Evolutionary conservation across 805 yeast species (phyloP).

Genomic region (Suhomyces emberorum): DNA sequence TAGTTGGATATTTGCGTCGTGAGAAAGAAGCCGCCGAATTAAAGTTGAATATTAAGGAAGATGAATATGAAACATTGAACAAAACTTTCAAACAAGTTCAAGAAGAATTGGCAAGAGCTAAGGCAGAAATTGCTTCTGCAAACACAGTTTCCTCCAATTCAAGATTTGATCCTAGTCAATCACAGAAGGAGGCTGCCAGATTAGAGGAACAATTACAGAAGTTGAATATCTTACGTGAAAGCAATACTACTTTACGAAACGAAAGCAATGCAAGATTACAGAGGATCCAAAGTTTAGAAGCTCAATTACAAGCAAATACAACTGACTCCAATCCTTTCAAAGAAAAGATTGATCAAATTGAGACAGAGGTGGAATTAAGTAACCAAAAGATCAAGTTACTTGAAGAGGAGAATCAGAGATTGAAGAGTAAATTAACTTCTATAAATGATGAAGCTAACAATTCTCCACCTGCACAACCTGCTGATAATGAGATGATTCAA

Average conservation of each 20-base stretch:
- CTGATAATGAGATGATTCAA: conserved; percentile 22
- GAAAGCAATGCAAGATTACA: conserved; percentile 35
- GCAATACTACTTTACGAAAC: conserved; percentile 59
- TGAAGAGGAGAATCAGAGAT: conserved; percentile 54
- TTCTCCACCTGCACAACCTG: not conserved
- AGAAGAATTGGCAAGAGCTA: conserved; percentile 51
- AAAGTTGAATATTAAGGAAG: conserved; percentile 36
- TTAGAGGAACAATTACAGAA: conserved; percentile 53
- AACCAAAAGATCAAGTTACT: conserved; percentile 46
- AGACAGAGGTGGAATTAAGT: conserved; percentile 43
- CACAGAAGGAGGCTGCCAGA: conserved; percentile 43
- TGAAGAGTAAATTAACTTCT: conserved; percentile 35
- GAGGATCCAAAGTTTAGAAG: conserved; percentile 36
- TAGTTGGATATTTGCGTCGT: conserved; percentile 61
- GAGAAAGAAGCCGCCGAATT: conserved; percentile 71
- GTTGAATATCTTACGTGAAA: conserved; percentile 61
- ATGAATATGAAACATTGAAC: conserved; percentile 54
- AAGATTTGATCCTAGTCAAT: conserved; percentile 21
- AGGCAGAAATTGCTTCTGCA: conserved; percentile 38
- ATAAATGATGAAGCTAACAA: no score
- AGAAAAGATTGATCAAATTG: conserved; percentile 32
- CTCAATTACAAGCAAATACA: conserved; percentile 27
- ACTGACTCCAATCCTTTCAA: conserved; percentile 45
- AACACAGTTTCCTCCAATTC: conserved; percentile 8
- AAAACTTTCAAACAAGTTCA: conserved; percentile 46